Percentiles rank a stretch among this genome's conserved stretches.
These are phyloP conservation scores for Plasmopara halstedii DNA, from an alignment of 352 stramenopile species.

Conservation along the genomic window DNA sequence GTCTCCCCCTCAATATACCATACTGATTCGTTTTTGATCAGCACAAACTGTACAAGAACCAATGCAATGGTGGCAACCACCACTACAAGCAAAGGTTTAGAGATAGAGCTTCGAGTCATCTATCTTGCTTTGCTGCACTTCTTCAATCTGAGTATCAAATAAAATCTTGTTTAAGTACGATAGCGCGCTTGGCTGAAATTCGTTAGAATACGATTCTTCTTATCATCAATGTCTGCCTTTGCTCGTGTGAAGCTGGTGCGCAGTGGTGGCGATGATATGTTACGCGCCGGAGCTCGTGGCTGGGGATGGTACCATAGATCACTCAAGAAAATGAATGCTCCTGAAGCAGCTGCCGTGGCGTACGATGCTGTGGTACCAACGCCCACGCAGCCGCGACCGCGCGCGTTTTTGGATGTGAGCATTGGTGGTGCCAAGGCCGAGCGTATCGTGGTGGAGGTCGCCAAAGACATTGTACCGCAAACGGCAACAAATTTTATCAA, in stretches of 20 bases:
- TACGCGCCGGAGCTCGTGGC: conserved; percentile 55
- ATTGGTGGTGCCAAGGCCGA: conserved; percentile 70
- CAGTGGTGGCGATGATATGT: conserved; percentile 38
- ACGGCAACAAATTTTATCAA: conserved; percentile 73
- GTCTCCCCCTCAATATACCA: conserved; percentile 20
- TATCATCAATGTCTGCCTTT: conserved; percentile 52
- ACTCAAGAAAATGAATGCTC: conserved; percentile 78
- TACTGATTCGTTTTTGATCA: conserved; percentile 34
- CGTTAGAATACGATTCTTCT: conserved; percentile 15
- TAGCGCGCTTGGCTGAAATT: background rate
- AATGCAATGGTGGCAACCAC: conserved; percentile 28
- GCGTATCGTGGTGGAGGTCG: conserved; percentile 75
- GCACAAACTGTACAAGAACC: conserved; percentile 41
- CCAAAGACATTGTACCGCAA: conserved; percentile 72
- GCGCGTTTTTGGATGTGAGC: conserved; percentile 75
- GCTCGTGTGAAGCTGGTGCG: conserved; percentile 53
- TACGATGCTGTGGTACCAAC: conserved; percentile 66
- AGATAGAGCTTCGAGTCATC: background rate
- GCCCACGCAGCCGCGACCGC: conserved; percentile 45
- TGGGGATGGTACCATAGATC: conserved; percentile 82
- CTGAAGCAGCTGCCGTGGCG: conserved; percentile 33
- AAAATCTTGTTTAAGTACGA: background rate
- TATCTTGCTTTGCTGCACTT: too few species aligned
- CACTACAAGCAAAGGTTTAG: conserved; percentile 1
- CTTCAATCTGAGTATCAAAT: too few species aligned